Base-by-base conservation (phyloP, 108 stramenopile genomes). In the Cyclotella sp. region DNA sequence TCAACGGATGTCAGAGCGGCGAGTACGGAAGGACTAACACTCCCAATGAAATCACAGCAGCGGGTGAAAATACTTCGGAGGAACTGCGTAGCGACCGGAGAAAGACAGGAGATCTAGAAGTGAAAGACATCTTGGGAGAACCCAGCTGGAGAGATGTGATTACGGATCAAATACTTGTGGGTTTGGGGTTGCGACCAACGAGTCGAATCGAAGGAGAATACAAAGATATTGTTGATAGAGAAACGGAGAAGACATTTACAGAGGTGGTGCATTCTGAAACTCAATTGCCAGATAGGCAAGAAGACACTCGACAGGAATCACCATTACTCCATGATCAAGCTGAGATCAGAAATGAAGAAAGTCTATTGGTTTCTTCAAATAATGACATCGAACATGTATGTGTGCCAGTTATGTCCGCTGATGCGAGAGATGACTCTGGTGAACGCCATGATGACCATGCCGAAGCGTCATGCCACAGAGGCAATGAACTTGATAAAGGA, bases 121-220 rank as follows among this genome's bases (percentile, higher is more conserved):
- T 24, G 19, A 21, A 46, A 10, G 45, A 12, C 0, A 41, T 44
- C 9, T 7, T n/a, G 6, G 43, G 26, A 21, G 43, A 18, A 11
- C 18, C 13, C 12, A 41, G 15, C 24, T 65, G 44, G 43, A 58
- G 57, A 34, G 64, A 65, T 27, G 13, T 10, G 8, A 46, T 65
- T 13, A 65, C 64, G 41, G 64, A 65, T 27, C 42, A 65, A 26
- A 65, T 65, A 19, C 45, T 65, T 19, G 44, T 65, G 4, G 43
- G 64, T 14, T 45, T 65, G 41, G 64, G 45, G 43, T 65, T 65
- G 22, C 41, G 43, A 26, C 15, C 0, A 26, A 19, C 21, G 11
- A 24, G 26, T n/a, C 16, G n/a, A 24, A 26, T 18, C 3, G 43
- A 14, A 65, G 64, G 26, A 27, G 64, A 15, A 19, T n/a, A 22